Base-by-base conservation (phyloP, 2,329 filamentous ascomycete genomes). In the Chaetomium sp. region DNA sequence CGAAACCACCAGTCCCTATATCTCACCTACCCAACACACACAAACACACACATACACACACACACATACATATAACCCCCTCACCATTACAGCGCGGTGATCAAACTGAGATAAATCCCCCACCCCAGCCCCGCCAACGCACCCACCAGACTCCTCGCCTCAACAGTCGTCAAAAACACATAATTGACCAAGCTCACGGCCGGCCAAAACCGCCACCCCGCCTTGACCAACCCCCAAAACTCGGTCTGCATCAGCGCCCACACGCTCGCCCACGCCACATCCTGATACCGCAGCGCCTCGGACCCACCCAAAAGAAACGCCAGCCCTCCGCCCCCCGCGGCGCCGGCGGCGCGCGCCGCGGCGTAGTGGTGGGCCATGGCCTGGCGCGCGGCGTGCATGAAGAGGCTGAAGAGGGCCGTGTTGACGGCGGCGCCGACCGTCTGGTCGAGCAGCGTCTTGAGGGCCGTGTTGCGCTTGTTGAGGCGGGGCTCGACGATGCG, bases 121-220 rank as follows among this genome's bases (percentile, higher is more conserved):
- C 90, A 93, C 10, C 80, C 82, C 31, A 92, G 79, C 8, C 90
- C 90, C 27, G 88, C 89, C 53, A 89, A 76, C 72, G 86, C 85
- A 1, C 86, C 89, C 70, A 91, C 84, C 25, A 92, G 77, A 53
- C 88, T 87, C 60, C 90, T 80, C 62, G 83, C 82, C 72, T 90
- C 83, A 3, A 91, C 83, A 42, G 85, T 89, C 64, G 88, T 81
- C 64, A 91, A 80, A 23, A 83, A 75, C 3, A 85, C 83, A 73
- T 90, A 92, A 78, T 89, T 89, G 63, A 90, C 75, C 47, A 89
- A 72, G 69, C 87, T 90, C 8, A 92, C 86, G 8, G 83, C 69
- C 1, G 90, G 90, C 84, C 90, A 91, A 62, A 92, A 81, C 71
- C 85, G 88, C 78, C 89, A 87, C 1, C 91, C 89, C 0, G 92